These are phyloP conservation scores for Cerioporus squamosus DNA, from an alignment of 1,284 basidiomycete species.

Conservation along the genomic window DNA sequence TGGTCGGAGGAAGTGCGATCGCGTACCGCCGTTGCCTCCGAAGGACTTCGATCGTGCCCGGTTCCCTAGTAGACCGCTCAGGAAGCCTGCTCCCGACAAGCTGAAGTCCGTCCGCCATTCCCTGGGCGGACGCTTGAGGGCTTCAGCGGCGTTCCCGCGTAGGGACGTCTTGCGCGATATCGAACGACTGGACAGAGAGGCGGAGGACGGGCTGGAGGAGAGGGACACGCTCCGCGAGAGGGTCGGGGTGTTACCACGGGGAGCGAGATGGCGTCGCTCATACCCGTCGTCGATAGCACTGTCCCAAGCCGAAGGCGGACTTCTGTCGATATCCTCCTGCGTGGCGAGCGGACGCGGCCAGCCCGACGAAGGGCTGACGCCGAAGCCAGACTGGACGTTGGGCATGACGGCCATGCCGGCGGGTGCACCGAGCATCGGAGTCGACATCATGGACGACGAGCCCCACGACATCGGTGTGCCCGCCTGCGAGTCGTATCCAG, in stretches of 20 bases:
- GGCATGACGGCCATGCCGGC: constrained; percentile 10
- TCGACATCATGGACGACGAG: constrained; percentile 6
- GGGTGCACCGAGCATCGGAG: constrained; percentile 18
- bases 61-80: constrained; percentile 29
- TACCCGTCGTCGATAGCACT: constrained; percentile 2
- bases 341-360: constrained; percentile 15
- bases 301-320: constrained; percentile 7
- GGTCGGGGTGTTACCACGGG: constrained; percentile 15
- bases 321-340: background rate
- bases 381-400: background rate
- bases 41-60: constrained; percentile 26
- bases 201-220: constrained; percentile 23
- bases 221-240: constrained; percentile 20
- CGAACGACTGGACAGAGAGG: constrained; percentile 1
- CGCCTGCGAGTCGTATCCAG: constrained; percentile 2
- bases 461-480: constrained; percentile 10
- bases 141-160: constrained; percentile 24
- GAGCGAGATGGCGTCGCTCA: constrained; percentile 1
- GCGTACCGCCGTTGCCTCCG: constrained; percentile 15
- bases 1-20: background rate
- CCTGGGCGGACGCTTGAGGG: constrained; percentile 34
- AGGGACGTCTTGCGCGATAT: constrained; percentile 26
- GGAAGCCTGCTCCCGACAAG: constrained; percentile 28
- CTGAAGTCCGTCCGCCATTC: constrained; percentile 41
- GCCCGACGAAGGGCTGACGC: constrained; percentile 7